These are phyloP conservation scores for Paecilomyces fulvus DNA, from an alignment of 2,329 filamentous ascomycete genomes.

Conservation along the genomic window DNA sequence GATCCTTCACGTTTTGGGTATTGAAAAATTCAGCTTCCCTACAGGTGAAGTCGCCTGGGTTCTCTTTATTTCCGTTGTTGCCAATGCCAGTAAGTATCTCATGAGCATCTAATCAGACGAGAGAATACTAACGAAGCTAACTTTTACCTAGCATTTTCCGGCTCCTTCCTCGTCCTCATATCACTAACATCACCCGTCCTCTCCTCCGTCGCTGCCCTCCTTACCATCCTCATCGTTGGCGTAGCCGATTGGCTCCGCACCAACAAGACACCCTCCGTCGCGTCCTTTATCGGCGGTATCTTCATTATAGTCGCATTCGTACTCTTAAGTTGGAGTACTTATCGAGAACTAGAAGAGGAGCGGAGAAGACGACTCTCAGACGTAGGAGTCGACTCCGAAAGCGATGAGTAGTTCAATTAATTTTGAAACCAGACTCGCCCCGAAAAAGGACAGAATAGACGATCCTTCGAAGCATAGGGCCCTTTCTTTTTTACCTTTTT, in stretches of 20 bases:
- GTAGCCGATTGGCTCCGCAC: slow-evolving; percentile 83
- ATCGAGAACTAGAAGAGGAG: slow-evolving; percentile 85
- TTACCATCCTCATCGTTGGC: slow-evolving; percentile 96
- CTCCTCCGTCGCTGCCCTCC: slow-evolving; percentile 79
- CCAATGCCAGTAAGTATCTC: slow-evolving; percentile 63
- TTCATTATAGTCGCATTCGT: slow-evolving; percentile 83
- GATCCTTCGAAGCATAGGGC: no score
- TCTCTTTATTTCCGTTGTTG: slow-evolving; percentile 68
- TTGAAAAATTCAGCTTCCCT: slow-evolving; percentile 78
- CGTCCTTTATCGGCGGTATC: slow-evolving; percentile 71
- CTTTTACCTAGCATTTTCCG: slow-evolving; percentile 60
- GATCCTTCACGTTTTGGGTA: slow-evolving; percentile 66
- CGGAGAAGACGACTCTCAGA: slow-evolving; percentile 49
- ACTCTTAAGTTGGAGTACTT: slow-evolving; percentile 86
- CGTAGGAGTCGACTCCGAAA: slow-evolving; percentile 35
- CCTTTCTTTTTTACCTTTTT: not conserved
- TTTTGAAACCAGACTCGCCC: not conserved
- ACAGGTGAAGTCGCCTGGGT: slow-evolving; percentile 69
- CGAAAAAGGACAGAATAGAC: no score
- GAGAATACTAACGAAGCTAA: slow-evolving; percentile 3
- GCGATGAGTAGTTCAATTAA: slow-evolving; percentile 23
- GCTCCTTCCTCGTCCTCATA: slow-evolving; percentile 87
- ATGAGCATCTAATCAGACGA: not conserved
- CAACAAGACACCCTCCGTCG: slow-evolving; percentile 63
- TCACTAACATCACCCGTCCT: slow-evolving; percentile 87